Evolutionary conservation across 352 stramenopile species (phyloP).

Genomic region (Phytophthora hybrid): DNA sequence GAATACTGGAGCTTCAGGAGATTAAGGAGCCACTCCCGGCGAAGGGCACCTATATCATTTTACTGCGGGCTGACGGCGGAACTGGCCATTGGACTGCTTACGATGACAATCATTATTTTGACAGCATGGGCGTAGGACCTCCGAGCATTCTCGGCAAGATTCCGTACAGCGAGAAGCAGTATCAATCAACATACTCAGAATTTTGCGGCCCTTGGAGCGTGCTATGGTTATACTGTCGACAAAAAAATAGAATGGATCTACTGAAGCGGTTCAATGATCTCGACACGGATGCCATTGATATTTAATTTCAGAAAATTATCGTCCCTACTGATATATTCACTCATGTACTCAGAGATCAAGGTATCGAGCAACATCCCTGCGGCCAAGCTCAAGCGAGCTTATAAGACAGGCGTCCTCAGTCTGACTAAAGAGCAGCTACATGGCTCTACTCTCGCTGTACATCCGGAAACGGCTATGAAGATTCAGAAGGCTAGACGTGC

Average conservation of each 20-base stretch:
- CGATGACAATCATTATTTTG: slow-evolving; percentile 11
- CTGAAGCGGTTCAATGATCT: neutral
- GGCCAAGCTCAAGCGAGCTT: neutral
- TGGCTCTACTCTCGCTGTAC: slow-evolving; percentile 9
- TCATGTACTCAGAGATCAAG: slow-evolving; percentile 12
- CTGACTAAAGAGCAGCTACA: slow-evolving; percentile 9
- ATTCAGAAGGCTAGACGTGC: neutral
- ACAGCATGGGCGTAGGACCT: slow-evolving; percentile 4
- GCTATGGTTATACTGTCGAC: neutral
- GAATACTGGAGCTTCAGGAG: slow-evolving; percentile 9
- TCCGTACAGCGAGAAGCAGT: slow-evolving; percentile 7
- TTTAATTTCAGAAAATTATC: slow-evolving; percentile 4
- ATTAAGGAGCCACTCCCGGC: neutral
- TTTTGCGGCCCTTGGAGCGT: slow-evolving; percentile 21
- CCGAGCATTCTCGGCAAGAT: neutral
- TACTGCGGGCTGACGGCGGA: neutral
- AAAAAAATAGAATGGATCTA: neutral
- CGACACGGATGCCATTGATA: neutral
- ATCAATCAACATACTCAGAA: slow-evolving; percentile 15
- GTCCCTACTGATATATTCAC: neutral
- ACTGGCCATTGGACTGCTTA: slow-evolving; percentile 10
- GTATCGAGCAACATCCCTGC: slow-evolving; percentile 8
- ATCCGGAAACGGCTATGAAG: slow-evolving; percentile 14
- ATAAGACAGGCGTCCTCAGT: slow-evolving; percentile 2
- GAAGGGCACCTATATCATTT: neutral